These are phyloP conservation scores for Spizellomyces punctatus DNA, from an alignment of 192 early-diverging fungal species.

Conservation along the genomic window DNA sequence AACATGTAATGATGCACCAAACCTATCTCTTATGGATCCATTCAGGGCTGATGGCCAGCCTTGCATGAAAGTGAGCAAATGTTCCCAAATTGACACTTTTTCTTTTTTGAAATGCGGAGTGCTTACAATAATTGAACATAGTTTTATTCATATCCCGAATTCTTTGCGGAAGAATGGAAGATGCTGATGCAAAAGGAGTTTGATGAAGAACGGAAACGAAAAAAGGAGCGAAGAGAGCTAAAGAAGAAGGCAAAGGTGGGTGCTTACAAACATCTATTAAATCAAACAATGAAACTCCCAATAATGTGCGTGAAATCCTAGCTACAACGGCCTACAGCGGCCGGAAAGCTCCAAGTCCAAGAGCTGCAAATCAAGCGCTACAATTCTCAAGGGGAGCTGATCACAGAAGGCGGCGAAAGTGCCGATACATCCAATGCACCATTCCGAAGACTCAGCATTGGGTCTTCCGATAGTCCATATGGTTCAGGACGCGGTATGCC, in stretches of 20 bases:
- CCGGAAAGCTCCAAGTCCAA: slow-evolving; percentile 12
- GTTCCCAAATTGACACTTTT: neutral
- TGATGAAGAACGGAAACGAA: slow-evolving; percentile 30
- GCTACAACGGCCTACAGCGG: slow-evolving; percentile 22
- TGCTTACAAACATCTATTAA: neutral
- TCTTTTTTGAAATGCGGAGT: neutral
- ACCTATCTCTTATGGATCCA: slow-evolving; percentile 40
- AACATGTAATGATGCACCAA: slow-evolving; percentile 33
- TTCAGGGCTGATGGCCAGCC: slow-evolving; percentile 45
- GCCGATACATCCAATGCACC: neutral
- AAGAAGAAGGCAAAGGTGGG: slow-evolving; percentile 42
- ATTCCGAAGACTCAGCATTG: neutral
- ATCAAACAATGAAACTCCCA: neutral
- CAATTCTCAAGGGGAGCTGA: slow-evolving; percentile 44
- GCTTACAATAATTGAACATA: slow-evolving; percentile 9
- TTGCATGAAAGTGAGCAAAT: slow-evolving; percentile 33
- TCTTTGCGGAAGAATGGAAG: slow-evolving; percentile 56
- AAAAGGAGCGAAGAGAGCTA: slow-evolving; percentile 25
- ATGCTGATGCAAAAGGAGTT: slow-evolving; percentile 38
- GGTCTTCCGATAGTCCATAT: neutral
- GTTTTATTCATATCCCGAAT: slow-evolving; percentile 53
- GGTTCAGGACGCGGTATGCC: neutral
- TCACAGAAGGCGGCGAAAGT: slow-evolving; percentile 3
- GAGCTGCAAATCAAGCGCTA: slow-evolving; percentile 45
- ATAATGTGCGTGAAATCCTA: neutral